Base-by-base conservation (phyloP, 75 land plant species). In the Pinus taeda region DNA sequence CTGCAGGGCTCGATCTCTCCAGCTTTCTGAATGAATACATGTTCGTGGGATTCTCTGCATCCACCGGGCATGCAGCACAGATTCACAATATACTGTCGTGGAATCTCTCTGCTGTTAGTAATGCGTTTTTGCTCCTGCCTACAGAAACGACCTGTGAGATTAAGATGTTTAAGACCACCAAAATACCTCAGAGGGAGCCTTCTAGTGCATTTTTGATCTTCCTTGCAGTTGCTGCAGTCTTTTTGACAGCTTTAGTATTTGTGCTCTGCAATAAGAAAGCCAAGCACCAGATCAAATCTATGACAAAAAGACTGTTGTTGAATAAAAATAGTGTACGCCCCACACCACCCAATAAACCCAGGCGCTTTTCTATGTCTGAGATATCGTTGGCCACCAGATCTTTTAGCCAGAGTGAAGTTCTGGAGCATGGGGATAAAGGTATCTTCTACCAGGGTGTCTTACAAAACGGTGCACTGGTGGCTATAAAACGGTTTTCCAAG, bases 31-130 rank as follows among this genome's bases (percentile, higher is more conserved):
- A 89, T 30, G 91, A 89, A 72, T 89, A 79, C 67, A 89, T 89
- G 91, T 89, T 84, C n/a, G 87, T 89, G 59, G 91, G 91, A 14
- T 89, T 89, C 80, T 82, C 91, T 22, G 91, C 85, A 57, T 83
- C 89, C 17, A 82, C 87, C 3, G 91, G 87, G 13, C 57, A 83
- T n/a, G 58, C 65, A 2, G 74, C 74, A 22, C 86, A 79, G 59
- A 24, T 79, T 60, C 91, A 89, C 73, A 81, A 72, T 33, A 71
- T 89, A n/a, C 79, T 79, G 60, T 82, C 87, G 3, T 89, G 91
- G 91, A 84, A 79, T 36, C 87, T 89, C 65, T 59, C 89, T 36
- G 77, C 84, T 6, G 72, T 56, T 17, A 79, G 82, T 67, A 76
- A 57, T 60, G 85, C 81, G 21, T 58, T 77, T 72, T 78, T 85